A percentile compares a stretch with the other conserved stretches of the same genome.
These are phyloP conservation scores for Alectoria sarmentosa DNA, from an alignment of 495 filamentous ascomycete species.

Conservation along the genomic window DNA sequence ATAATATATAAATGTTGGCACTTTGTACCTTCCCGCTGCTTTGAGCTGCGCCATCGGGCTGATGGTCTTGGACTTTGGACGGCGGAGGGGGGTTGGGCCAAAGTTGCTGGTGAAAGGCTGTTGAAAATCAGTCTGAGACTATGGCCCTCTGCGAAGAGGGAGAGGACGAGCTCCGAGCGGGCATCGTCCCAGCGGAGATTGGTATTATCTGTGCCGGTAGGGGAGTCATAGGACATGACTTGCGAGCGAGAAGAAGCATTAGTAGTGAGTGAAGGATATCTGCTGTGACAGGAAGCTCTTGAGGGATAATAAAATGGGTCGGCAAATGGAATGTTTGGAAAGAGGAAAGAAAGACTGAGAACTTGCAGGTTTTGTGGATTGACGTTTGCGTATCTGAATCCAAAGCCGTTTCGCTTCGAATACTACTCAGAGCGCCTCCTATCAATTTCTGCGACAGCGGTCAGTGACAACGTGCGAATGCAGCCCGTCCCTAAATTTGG, in stretches of 20 bases:
- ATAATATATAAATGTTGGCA: constrained; percentile 42
- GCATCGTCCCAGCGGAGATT: constrained; percentile 27
- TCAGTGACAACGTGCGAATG: not conserved
- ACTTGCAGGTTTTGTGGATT: constrained; percentile 10
- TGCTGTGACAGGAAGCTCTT: not conserved
- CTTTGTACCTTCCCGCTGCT: constrained; percentile 28
- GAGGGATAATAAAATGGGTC: not conserved
- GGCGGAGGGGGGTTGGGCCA: constrained; percentile 12
- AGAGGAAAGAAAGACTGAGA: not conserved
- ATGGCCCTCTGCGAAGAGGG: constrained; percentile 32
- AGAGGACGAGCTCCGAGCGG: constrained; percentile 31
- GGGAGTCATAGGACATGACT: constrained; percentile 13
- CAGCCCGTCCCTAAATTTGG: not conserved
- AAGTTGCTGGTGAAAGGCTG: constrained; percentile 20
- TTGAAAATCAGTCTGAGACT: constrained; percentile 29
- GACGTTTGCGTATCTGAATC: constrained; percentile 10
- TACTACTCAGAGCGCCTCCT: constrained; percentile 6
- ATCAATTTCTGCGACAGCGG: constrained; percentile 1
- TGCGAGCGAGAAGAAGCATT: not conserved
- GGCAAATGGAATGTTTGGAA: not conserved
- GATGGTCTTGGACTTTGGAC: constrained; percentile 23
- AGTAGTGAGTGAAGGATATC: not conserved
- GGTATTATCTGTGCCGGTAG: constrained; percentile 16
- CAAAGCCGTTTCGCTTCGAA: constrained; percentile 9
- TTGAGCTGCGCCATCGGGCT: constrained; percentile 33